Conservation (phyloP, 345 rosid genomes). For the Salix dunnii region DNA sequence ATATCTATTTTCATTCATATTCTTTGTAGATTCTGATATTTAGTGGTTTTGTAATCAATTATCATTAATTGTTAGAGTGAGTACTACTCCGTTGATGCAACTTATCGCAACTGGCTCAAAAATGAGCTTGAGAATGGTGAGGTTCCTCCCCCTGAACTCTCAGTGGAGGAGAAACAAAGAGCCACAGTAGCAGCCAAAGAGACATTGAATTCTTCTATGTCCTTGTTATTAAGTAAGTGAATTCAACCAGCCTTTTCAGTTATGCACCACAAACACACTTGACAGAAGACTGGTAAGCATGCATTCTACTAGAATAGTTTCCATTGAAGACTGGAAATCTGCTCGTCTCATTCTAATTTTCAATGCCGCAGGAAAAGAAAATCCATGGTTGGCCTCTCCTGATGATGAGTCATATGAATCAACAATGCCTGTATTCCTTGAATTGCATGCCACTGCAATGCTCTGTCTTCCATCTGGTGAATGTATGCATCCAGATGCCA, state of each 20-base stretch:
- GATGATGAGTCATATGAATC: conserved; percentile 56
- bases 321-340: neutral
- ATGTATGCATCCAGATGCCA: conserved; percentile 83
- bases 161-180: conserved; percentile 71
- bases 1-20: neutral
- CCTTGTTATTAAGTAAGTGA: conserved; percentile 64
- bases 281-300: neutral
- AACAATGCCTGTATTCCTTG: conserved; percentile 56
- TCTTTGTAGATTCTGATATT: conserved; percentile 9
- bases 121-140: conserved; percentile 73
- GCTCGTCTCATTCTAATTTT: neutral
- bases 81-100: conserved; percentile 95
- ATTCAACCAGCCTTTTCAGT: conserved; percentile 1
- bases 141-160: conserved; percentile 56
- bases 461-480: conserved; percentile 95
- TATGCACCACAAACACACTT: neutral
- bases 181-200: conserved; percentile 61
- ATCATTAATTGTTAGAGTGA: conserved; percentile 51
- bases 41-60: neutral
- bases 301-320: neutral
- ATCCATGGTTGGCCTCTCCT: conserved; percentile 64
- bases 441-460: conserved; percentile 83
- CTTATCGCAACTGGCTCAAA: conserved; percentile 92
- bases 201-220: conserved; percentile 57
- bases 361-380: conserved; percentile 48